Evolutionary conservation across 192 early-diverging fungal genomes (phyloP).

Genomic region (Coemansia sp.): DNA sequence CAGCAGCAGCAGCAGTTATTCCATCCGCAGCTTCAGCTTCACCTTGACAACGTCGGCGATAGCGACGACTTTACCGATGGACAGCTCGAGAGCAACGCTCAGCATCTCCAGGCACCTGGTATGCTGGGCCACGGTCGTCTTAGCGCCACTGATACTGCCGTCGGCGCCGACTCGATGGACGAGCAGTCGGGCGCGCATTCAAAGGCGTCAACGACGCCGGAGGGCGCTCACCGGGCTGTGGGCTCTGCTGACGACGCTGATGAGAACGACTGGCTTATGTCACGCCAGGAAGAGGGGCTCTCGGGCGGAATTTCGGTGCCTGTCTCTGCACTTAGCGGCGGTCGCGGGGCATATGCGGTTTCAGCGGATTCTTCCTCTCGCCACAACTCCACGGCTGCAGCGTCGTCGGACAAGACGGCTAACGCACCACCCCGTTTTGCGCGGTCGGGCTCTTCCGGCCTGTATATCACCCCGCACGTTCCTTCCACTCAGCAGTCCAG

Average conservation of each 20-base stretch:
- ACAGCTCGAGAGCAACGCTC: not conserved
- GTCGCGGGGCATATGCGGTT: conserved; percentile 26
- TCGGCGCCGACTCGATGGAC: conserved; percentile 40
- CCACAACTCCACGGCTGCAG: conserved; percentile 13
- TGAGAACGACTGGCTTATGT: conserved; percentile 44
- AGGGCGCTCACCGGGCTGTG: conserved; percentile 12
- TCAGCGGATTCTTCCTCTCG: conserved; percentile 10
- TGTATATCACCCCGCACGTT: not conserved
- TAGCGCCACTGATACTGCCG: conserved; percentile 39
- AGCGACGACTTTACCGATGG: not conserved
- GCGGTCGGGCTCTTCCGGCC: not conserved
- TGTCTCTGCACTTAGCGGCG: not conserved
- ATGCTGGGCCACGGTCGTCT: conserved; percentile 13
- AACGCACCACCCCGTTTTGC: not conserved
- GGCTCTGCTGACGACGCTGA: conserved; percentile 21
- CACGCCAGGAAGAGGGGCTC: conserved; percentile 9
- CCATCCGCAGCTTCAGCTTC: conserved; percentile 4
- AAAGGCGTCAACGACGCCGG: conserved; percentile 23
- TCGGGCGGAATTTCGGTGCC: not conserved
- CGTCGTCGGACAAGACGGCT: conserved; percentile 1
- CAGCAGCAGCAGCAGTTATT: conserved; percentile 12
- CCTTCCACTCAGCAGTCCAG: conserved; percentile 11
- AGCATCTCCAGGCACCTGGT: conserved; percentile 10
- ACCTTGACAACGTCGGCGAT: conserved; percentile 5
- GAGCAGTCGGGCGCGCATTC: conserved; percentile 30